These are phyloP conservation scores for Astraeus odoratus DNA, from an alignment of 768 basidiomycete genomes.

Conservation along the genomic window DNA sequence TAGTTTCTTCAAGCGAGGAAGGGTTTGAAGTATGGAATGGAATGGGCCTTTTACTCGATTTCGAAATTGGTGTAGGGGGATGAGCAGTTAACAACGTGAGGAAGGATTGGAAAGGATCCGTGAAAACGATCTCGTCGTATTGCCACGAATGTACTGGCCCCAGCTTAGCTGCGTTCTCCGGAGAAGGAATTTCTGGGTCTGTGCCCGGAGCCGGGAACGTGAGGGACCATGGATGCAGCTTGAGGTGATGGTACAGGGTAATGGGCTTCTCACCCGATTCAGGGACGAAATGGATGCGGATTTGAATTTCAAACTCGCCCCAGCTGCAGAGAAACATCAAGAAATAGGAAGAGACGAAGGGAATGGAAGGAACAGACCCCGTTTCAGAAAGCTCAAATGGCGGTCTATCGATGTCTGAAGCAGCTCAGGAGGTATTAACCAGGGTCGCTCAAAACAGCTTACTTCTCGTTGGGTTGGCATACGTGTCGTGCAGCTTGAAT, in stretches of 20 bases:
- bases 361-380: constrained; percentile 44
- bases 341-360: neutral
- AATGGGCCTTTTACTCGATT: constrained; percentile 46
- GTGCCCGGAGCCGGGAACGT: constrained; percentile 23
- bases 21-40: constrained; percentile 68
- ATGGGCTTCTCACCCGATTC: constrained; percentile 92
- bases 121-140: constrained; percentile 96
- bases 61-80: constrained; percentile 78
- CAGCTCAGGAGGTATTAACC: neutral
- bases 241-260: constrained; percentile 86
- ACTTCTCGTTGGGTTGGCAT: constrained; percentile 88
- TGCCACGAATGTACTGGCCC: constrained; percentile 96
- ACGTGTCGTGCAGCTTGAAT: constrained; percentile 97
- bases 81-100: constrained; percentile 74
- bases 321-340: constrained; percentile 43
- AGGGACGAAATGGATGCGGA: constrained; percentile 80
- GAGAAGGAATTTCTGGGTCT: constrained; percentile 61
- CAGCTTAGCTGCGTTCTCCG: constrained; percentile 56
- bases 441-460: constrained; percentile 18
- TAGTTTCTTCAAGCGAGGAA: constrained; percentile 56
- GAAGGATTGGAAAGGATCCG: constrained; percentile 86
- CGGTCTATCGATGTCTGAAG: constrained; percentile 78
- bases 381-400: constrained; percentile 97
- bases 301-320: constrained; percentile 98
- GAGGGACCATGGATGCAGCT: constrained; percentile 83